These are phyloP conservation scores for Tuber magnatum DNA, from an alignment of 495 filamentous ascomycete species.

Conservation along the genomic window DNA sequence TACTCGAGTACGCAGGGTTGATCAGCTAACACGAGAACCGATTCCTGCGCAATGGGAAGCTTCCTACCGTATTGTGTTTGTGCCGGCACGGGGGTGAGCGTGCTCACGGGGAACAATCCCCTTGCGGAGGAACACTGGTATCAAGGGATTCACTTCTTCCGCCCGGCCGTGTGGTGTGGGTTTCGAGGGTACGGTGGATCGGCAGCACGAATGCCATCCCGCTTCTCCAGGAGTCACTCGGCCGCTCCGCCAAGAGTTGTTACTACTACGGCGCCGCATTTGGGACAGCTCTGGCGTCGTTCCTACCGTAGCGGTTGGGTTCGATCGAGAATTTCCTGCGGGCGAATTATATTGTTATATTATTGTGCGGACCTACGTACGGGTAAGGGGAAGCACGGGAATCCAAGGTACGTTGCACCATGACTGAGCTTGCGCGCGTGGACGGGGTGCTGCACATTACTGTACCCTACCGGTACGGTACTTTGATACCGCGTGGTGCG, in stretches of 20 bases:
- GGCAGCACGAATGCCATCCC: no score
- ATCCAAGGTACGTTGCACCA: no score
- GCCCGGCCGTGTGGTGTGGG: not conserved
- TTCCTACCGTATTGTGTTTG: not conserved
- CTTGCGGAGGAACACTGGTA: not conserved
- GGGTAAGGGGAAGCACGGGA: no score
- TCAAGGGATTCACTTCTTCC: not conserved
- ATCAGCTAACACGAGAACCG: not conserved
- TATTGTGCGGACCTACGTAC: no score
- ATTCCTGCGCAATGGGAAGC: not conserved
- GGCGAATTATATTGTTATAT: no score
- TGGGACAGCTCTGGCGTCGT: not conserved
- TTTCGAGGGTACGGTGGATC: no score
- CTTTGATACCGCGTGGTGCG: not conserved
- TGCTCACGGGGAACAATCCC: not conserved
- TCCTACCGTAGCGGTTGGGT: no score
- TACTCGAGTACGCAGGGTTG: not conserved
- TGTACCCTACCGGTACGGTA: no score
- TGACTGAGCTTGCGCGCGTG: no score
- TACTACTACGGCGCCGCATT: not conserved
- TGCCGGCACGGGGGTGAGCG: not conserved
- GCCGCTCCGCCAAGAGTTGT: not conserved
- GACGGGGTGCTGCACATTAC: no score
- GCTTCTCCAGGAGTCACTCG: not conserved
- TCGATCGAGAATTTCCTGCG: not conserved